phyloP scores from a whole-genome alignment of 768 basidiomycete genomes.

The Termitomyces sp. region DNA sequence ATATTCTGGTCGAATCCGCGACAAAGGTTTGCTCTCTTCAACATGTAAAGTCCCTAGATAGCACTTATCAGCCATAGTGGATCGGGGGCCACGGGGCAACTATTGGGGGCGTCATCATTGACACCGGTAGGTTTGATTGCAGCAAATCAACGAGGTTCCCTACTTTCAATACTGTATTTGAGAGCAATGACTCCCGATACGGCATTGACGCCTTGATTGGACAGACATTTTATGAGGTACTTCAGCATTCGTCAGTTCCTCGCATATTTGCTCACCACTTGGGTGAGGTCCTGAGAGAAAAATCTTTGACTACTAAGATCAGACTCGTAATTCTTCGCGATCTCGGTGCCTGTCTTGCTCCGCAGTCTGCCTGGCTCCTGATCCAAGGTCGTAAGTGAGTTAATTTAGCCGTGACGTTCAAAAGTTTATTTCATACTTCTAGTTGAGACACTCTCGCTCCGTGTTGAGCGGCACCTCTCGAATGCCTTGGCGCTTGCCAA shows the following conservation, averaged over 20 bases:
- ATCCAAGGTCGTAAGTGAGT: conserved; percentile 34
- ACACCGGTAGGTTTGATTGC: conserved; percentile 59
- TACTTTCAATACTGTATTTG: conserved; percentile 7
- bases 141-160: conserved; percentile 40
- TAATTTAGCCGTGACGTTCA: not conserved
- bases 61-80: conserved; percentile 33
- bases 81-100: conserved; percentile 64
- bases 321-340: conserved; percentile 54
- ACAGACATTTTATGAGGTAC: conserved; percentile 8
- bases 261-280: not conserved
- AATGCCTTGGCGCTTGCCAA: conserved; percentile 40
- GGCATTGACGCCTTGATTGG: conserved; percentile 7
- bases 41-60: conserved; percentile 28
- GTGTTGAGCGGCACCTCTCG: conserved; percentile 50
- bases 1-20: conserved; percentile 28
- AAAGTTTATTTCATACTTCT: not conserved
- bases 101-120: conserved; percentile 58
- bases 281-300: conserved; percentile 8
- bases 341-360: conserved; percentile 46
- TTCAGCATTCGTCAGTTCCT: not conserved
- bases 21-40: not conserved
- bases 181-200: not conserved
- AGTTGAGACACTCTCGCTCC: conserved; percentile 56
- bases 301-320: conserved; percentile 12
- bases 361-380: conserved; percentile 54